phyloP scores from a whole-genome alignment of 345 rosid genomes.

The Gossypium longicalyx region DNA sequence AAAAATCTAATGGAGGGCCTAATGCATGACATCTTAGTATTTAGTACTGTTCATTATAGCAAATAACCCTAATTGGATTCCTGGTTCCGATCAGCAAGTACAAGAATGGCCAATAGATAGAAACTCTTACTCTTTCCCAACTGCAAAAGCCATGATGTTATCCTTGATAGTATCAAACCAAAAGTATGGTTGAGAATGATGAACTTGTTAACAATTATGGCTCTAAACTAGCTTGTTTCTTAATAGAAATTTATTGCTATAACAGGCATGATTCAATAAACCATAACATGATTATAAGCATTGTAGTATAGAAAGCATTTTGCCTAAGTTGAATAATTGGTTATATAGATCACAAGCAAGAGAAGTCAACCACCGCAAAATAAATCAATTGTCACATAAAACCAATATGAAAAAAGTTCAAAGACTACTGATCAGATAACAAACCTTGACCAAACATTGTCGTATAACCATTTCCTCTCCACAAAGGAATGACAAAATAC shows the following conservation, averaged over 20 bases:
- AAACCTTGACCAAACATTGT: slow-evolving; percentile 92
- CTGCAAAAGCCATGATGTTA: not conserved
- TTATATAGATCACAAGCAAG: not conserved
- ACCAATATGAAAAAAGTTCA: not conserved
- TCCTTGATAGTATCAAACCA: not conserved
- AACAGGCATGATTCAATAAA: not conserved
- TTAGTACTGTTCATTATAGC: not conserved
- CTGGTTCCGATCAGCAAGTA: not conserved
- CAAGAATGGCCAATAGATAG: not conserved
- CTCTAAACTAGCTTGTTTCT: not conserved
- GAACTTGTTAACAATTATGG: not conserved
- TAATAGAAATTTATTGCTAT: not conserved
- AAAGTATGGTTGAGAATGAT: not conserved
- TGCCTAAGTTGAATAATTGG: not conserved
- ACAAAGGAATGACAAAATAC: slow-evolving; percentile 79
- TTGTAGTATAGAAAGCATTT: not conserved
- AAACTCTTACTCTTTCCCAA: not conserved
- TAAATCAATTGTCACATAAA: not conserved
- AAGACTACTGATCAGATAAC: slow-evolving; percentile 21
- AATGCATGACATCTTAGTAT: not conserved
- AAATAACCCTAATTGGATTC: not conserved
- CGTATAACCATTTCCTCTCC: slow-evolving; percentile 89
- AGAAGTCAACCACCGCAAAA: not conserved
- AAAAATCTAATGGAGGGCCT: not conserved
- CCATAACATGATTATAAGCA: slow-evolving; percentile 3